Evolutionary conservation across 2,329 filamentous ascomycete species (phyloP).

Genomic region (Corniculantispora saksenae): DNA sequence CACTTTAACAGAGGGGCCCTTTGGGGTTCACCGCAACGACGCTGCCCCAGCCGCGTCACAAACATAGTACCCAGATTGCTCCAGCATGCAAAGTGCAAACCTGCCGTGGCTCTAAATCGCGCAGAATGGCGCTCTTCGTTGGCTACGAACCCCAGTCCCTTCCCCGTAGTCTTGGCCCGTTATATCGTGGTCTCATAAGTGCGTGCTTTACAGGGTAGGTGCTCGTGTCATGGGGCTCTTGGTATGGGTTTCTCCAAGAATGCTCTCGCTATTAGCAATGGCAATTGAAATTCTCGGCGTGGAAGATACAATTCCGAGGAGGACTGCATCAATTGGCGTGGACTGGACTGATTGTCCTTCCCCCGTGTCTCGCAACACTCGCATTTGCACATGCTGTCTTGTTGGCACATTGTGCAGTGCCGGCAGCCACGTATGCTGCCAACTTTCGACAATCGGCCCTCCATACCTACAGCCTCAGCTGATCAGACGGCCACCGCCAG

Average conservation of each 20-base stretch:
- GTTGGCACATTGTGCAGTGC: no score
- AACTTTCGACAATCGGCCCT: no score
- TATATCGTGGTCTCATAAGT: not conserved
- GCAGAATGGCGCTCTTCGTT: not conserved
- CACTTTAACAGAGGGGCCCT: not conserved
- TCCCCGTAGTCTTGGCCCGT: conserved; percentile 1
- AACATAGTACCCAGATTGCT: not conserved
- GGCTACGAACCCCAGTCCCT: not conserved
- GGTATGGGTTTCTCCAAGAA: not conserved
- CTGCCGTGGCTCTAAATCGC: not conserved
- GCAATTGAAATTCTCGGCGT: not conserved
- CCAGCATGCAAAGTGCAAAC: not conserved
- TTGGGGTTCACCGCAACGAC: conserved; percentile 6
- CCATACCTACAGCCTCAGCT: no score
- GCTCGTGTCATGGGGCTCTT: not conserved
- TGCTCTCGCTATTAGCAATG: not conserved
- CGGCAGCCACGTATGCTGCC: no score
- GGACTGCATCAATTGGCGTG: not conserved
- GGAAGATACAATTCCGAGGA: not conserved
- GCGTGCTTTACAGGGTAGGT: not conserved
- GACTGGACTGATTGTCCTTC: no score
- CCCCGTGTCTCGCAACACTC: no score
- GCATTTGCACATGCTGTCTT: no score
- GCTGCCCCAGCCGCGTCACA: not conserved
- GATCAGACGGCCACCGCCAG: no score